A percentile compares a stretch with the other conserved stretches of the same genome.
Evolutionary conservation across 73 alveolate species (phyloP).

Genomic region (Effrenium voratum): DNA sequence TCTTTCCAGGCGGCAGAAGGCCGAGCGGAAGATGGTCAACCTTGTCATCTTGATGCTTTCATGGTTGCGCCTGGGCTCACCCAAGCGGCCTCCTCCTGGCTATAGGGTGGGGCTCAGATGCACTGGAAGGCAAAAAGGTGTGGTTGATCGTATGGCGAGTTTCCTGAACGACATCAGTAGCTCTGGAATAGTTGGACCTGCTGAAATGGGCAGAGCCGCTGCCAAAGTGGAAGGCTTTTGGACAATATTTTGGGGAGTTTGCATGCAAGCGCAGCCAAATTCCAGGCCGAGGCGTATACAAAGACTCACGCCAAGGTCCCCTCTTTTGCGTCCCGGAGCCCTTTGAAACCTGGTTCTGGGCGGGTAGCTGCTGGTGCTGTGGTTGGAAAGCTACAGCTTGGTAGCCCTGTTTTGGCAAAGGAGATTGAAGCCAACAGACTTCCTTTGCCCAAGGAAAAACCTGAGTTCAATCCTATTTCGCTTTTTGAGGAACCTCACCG

Average conservation of each 20-base stretch:
- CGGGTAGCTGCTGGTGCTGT: not conserved
- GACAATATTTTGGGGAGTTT: not conserved
- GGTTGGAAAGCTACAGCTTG: not conserved
- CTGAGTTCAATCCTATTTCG: not conserved
- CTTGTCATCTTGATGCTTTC: not conserved
- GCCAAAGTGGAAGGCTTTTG: conserved; percentile 36
- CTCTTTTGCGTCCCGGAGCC: not conserved
- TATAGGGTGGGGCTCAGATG: too few relatives aligned
- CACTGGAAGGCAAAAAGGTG: not conserved
- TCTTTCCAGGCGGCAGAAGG: not conserved
- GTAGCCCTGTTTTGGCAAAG: not conserved
- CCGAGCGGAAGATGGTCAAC: not conserved
- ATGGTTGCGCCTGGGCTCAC: conserved; percentile 2
- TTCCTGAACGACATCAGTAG: not conserved
- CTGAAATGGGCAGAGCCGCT: not conserved
- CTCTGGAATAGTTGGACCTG: not conserved
- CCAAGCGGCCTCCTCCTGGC: not conserved
- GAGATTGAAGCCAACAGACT: not conserved
- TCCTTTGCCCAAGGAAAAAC: not conserved
- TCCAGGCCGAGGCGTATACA: not conserved
- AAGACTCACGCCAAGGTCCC: not conserved
- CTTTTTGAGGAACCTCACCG: not conserved
- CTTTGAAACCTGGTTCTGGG: not conserved
- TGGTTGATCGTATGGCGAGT: not conserved
- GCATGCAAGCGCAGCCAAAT: not conserved